These are phyloP conservation scores for Clonostachys byssicola DNA, from an alignment of 2,329 filamentous ascomycete genomes.

Conservation along the genomic window DNA sequence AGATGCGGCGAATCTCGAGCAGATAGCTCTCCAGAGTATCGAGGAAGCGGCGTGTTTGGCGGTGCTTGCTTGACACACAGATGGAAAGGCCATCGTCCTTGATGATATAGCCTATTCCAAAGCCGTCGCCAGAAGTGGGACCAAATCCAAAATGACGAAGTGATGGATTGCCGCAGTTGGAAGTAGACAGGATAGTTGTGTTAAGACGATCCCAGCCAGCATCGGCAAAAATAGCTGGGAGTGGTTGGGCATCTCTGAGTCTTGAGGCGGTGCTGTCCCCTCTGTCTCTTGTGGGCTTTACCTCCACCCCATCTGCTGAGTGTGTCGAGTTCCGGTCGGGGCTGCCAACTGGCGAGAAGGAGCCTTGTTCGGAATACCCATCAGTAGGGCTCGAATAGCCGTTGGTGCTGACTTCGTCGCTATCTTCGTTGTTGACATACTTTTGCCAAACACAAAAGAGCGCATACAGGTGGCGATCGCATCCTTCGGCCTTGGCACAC, in stretches of 20 bases:
- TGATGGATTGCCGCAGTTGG: slow-evolving; percentile 97
- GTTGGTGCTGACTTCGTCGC: slow-evolving; percentile 49
- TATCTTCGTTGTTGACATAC: slow-evolving; percentile 64
- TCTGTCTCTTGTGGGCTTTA: slow-evolving; percentile 35
- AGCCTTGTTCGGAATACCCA: slow-evolving; percentile 37
- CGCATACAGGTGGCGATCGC: slow-evolving; percentile 90
- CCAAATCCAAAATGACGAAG: slow-evolving; percentile 96
- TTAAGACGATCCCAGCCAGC: slow-evolving; percentile 92
- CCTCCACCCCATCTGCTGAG: slow-evolving; percentile 19
- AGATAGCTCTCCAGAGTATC: slow-evolving; percentile 89
- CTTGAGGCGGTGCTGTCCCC: slow-evolving; percentile 51
- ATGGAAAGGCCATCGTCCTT: slow-evolving; percentile 76
- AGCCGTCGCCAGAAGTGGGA: slow-evolving; percentile 87
- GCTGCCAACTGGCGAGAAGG: slow-evolving; percentile 42
- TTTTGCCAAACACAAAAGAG: slow-evolving; percentile 95
- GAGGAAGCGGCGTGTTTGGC: slow-evolving; percentile 87
- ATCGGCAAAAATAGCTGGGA: slow-evolving; percentile 84
- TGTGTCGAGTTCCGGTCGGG: slow-evolving; percentile 46
- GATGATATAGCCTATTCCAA: slow-evolving; percentile 98
- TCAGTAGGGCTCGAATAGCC: slow-evolving; percentile 61
- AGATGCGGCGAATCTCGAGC: slow-evolving; percentile 80
- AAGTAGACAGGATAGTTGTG: slow-evolving; percentile 89
- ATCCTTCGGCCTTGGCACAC: slow-evolving; percentile 85
- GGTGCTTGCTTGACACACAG: slow-evolving; percentile 88
- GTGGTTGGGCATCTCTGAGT: slow-evolving; percentile 37